Evolutionary conservation across 371 early-diverging fungal genomes (phyloP).

Genomic region (Mortierella sp.): DNA sequence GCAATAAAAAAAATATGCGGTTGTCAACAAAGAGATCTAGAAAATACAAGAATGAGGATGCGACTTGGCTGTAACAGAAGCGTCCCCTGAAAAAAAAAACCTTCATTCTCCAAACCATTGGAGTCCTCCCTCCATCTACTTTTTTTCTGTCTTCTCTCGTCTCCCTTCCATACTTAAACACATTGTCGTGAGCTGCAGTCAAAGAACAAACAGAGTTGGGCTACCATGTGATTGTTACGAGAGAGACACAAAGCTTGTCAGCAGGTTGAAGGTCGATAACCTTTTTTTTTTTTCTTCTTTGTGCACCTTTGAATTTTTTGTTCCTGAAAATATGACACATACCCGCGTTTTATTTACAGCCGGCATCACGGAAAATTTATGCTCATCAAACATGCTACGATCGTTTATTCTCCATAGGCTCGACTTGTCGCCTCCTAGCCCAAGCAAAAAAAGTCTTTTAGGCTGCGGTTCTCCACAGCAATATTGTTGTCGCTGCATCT

Average conservation of each 20-base stretch:
- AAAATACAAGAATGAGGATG: background rate
- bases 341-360: background rate
- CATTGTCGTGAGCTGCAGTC: background rate
- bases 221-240: background rate
- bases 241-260: background rate
- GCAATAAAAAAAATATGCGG: background rate
- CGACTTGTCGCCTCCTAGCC: no score
- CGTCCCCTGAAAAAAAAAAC: background rate
- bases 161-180: background rate
- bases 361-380: no score
- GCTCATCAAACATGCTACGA: no score
- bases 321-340: background rate
- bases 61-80: no score
- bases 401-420: no score
- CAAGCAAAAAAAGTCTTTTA: background rate
- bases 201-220: background rate
- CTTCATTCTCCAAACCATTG: background rate
- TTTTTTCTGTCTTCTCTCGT: background rate
- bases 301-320: no score
- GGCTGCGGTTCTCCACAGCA: background rate
- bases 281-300: background rate
- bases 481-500: background rate
- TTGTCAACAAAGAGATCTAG: slow-evolving; percentile 4
- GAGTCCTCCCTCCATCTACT: background rate
- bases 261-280: background rate